Evolutionary conservation across 352 stramenopile genomes (phyloP), one percentile per base, ranked within the genome.

Genomic region (Pythium rishiriense): DNA sequence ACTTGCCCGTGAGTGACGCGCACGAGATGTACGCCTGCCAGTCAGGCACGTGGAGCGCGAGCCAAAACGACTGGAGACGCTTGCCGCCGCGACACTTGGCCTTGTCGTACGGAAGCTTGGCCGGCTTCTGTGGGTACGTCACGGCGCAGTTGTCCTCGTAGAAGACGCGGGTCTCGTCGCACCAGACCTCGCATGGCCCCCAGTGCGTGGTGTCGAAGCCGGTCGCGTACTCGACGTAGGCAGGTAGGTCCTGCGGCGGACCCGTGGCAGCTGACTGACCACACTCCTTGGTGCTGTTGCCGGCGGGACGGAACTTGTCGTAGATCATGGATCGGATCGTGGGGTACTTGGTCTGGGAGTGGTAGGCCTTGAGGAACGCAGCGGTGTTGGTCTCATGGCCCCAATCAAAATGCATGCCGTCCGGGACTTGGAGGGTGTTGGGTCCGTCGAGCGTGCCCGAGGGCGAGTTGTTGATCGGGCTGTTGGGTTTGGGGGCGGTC

Each of bases 61-160:
- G 42, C 74, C 72, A 83, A 60, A 74, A 71, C 21, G 67, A 70
- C 47, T 66, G 72, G 31, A 82, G 64, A 65, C 75, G 74, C 26
- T 66, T 79, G 39, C 63, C 58, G 8, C 69, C 75, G 4, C 52
- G 35, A 37, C 63, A 70, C 43, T 70, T 70, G 49, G 33, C 17
- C 39, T 37, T 42, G 17, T 70, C 63, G 33, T 57, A 57, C n/a
- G 56, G 48, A 39, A 70, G 41, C 55, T 54, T 62, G 55, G 55
- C 61, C 10, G 51, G 35, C 31, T 52, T 56, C 17, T 50, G 17
- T 8, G 63, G 48, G 31, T 48, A 56, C 54, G 52, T 70, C 0
- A 31, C 25, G n/a, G 63, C 47, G 41, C 63, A 70, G 55, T 70
- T 66, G 26, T 70, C 63, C 49, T 70, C 56, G 22, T 70, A 46